Evolutionary conservation across 495 filamentous ascomycete species (phyloP).

Genomic region (Elasticomyces elasticus): DNA sequence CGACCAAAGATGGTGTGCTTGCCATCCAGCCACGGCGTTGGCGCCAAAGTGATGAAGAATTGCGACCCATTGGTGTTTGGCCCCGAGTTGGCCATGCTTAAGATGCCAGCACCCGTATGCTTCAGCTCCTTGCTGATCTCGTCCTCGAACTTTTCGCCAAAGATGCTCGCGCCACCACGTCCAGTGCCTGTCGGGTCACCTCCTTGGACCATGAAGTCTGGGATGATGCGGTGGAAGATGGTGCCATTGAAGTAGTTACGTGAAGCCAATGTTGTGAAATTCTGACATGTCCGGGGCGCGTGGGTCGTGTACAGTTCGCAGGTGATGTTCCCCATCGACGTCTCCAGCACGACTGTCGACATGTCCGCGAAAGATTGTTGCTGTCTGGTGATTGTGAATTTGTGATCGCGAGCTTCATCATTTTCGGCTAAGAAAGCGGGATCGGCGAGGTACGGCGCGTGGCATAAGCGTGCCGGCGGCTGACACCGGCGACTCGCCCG

Average conservation of each 20-base stretch:
- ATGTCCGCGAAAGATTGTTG: not conserved
- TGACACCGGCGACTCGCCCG: no score
- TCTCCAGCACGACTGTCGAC: conserved; percentile 65
- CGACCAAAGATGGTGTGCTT: conserved; percentile 97
- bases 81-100: conserved; percentile 94
- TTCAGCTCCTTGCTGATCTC: conserved; percentile 70
- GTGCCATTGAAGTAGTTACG: conserved; percentile 79
- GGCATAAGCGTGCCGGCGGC: no score
- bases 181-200: conserved; percentile 96
- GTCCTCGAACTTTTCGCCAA: conserved; percentile 90
- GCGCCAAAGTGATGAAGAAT: conserved; percentile 86
- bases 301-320: conserved; percentile 83
- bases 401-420: no score
- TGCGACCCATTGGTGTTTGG: conserved; percentile 87
- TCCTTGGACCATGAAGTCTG: conserved; percentile 93
- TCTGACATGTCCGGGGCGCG: conserved; percentile 77
- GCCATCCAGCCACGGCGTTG: conserved; percentile 93
- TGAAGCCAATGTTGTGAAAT: conserved; percentile 69
- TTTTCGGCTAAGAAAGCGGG: not conserved
- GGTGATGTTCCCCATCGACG: conserved; percentile 73
- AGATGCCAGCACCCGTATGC: conserved; percentile 85
- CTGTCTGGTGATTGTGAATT: not conserved
- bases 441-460: no score
- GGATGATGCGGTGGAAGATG: conserved; percentile 90
- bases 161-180: conserved; percentile 80